These are phyloP conservation scores for Aspergillus carlsbadensis DNA, from an alignment of 495 filamentous ascomycete genomes.

Conservation along the genomic window DNA sequence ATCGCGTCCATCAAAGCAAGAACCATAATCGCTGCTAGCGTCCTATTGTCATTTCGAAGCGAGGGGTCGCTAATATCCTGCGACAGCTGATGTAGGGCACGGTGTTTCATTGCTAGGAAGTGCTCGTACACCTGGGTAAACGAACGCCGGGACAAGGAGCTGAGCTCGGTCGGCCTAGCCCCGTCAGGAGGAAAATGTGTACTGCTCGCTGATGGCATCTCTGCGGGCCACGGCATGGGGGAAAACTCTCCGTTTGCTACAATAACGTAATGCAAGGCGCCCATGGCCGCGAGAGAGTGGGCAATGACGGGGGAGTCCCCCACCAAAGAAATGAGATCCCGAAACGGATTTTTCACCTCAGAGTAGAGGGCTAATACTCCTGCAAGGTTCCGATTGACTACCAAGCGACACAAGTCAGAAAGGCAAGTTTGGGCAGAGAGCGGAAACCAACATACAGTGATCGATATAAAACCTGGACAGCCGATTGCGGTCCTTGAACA, in stretches of 20 bases:
- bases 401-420: slow-evolving; percentile 4
- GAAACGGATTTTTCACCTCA: slow-evolving; percentile 40
- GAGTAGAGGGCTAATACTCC: slow-evolving; percentile 40
- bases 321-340: slow-evolving; percentile 39
- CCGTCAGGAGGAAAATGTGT: slow-evolving; percentile 26
- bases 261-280: slow-evolving; percentile 44
- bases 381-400: slow-evolving; percentile 39
- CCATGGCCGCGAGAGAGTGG: slow-evolving; percentile 38
- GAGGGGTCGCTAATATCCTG: slow-evolving; percentile 35
- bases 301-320: slow-evolving; percentile 41
- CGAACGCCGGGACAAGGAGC: slow-evolving; percentile 28
- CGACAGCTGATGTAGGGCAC: slow-evolving; percentile 41
- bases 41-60: slow-evolving; percentile 41
- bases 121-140: slow-evolving; percentile 38
- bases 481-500: slow-evolving; percentile 39
- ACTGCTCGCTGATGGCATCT: slow-evolving; percentile 18
- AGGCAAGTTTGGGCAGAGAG: neutral
- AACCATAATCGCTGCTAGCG: slow-evolving; percentile 41
- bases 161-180: slow-evolving; percentile 29
- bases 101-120: slow-evolving; percentile 44
- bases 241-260: slow-evolving; percentile 35
- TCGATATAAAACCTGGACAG: slow-evolving; percentile 39
- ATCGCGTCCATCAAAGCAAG: slow-evolving; percentile 45
- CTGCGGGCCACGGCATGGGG: slow-evolving; percentile 36
- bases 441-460: slow-evolving; percentile 34